These are phyloP conservation scores for Spizellomyces sp. DNA, from an alignment of 192 early-diverging fungal genomes.

Conservation along the genomic window DNA sequence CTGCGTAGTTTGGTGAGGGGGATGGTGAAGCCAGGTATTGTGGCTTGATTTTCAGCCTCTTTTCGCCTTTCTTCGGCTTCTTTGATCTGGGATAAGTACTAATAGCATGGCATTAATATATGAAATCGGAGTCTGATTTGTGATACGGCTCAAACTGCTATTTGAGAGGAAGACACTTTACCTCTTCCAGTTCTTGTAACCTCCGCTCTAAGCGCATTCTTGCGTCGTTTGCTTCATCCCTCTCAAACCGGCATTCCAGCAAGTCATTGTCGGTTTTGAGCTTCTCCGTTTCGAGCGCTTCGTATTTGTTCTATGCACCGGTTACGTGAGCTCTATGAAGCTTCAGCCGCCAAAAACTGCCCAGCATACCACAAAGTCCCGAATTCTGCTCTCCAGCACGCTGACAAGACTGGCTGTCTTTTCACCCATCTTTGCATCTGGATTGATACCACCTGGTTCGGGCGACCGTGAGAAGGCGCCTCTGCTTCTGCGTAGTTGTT, in stretches of 20 bases:
- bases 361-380: slow-evolving; percentile 35
- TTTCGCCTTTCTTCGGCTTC: slow-evolving; percentile 19
- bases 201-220: slow-evolving; percentile 16
- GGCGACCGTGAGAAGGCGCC: neutral
- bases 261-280: slow-evolving; percentile 26
- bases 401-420: slow-evolving; percentile 20
- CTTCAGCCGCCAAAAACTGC: too few species aligned
- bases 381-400: slow-evolving; percentile 41
- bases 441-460: slow-evolving; percentile 6
- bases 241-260: slow-evolving; percentile 22
- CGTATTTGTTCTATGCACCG: slow-evolving; percentile 22
- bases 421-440: slow-evolving; percentile 15
- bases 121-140: too few species aligned
- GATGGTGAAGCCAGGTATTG: slow-evolving; percentile 37
- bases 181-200: slow-evolving; percentile 34
- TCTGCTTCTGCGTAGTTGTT: slow-evolving; percentile 9
- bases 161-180: neutral
- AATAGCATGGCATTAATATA: slow-evolving; percentile 1
- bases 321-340: too few species aligned
- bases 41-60: slow-evolving; percentile 14
- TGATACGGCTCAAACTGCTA: too few species aligned
- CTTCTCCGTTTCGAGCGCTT: slow-evolving; percentile 35
- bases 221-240: slow-evolving; percentile 21
- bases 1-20: slow-evolving; percentile 26
- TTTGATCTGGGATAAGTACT: slow-evolving; percentile 20